Evolutionary conservation across 345 rosid species (phyloP), one percentile per base, ranked within the genome.

Genomic region (Salix suchowensis): DNA sequence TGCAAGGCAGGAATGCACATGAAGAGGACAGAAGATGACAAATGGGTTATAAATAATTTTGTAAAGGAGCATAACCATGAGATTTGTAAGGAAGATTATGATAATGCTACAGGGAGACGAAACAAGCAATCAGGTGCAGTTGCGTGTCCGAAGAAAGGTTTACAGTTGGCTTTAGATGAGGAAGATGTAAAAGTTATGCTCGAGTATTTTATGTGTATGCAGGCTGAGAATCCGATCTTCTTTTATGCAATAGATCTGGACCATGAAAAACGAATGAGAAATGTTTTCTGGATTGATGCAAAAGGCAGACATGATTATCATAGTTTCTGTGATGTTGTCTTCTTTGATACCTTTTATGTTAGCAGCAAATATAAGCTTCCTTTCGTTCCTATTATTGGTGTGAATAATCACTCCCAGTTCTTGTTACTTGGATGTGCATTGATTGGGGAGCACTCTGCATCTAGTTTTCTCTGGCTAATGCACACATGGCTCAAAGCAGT

Each of bases 1-100:
- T 87, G 87, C 79, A 87, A 82, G 71, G 87, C 89, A 0, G 85
- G 87, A 42, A 74, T 87, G 81, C 85, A 87, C 67, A 80, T 86
- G 81, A 86, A 84, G 74, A 84, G 84, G 82, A 80, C 76, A 62
- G 82, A 74, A 32, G 86, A 86, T 68, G 88, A 77, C 15, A 84
- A 74, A 60, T 84, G 88, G 86, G 34, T 77, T 30, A 84, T 86
- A 50, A 68, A 70, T 76, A 75, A 81, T 78, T 76, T 84, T 68
- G 74, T 77, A 8, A 82, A 77, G 71, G 88, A 86, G 78, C 87
- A 84, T 55, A 86, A 84, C 70, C 89, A 86, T 68, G 87, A 82
- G 64, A 82, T 84, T 65, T 80, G 65, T 58, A 83, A 83, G 0
- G 85, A 84, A 77, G 86, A 84, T 68, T 75, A 77, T 55, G 67